phyloP scores from a whole-genome alignment of 73 alveolate species.

The Tetrahymena malaccensis region DNA sequence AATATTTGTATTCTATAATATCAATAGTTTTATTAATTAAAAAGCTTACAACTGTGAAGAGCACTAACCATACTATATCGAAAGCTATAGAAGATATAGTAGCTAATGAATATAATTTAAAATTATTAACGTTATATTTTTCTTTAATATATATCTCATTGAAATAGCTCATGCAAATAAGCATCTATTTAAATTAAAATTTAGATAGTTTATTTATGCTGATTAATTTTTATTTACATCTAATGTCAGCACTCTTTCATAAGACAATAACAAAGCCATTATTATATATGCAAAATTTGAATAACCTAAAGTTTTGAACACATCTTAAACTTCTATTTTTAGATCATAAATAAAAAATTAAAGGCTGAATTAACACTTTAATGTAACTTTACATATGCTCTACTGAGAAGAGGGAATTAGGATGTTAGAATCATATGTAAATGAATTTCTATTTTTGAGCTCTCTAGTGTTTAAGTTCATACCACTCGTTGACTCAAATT shows the following conservation, averaged over 20 bases:
- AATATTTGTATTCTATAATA: too few species aligned
- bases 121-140: not conserved
- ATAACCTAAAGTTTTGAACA: not conserved
- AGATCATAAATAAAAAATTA: not conserved
- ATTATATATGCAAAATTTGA: not conserved
- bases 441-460: not conserved
- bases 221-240: not conserved
- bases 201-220: too few species aligned
- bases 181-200: not conserved
- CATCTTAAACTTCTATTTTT: not conserved
- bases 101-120: not conserved
- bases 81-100: not conserved
- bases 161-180: not conserved
- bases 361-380: too few species aligned
- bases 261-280: not conserved
- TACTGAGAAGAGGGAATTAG: not conserved
- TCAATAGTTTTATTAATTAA: too few species aligned
- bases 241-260: not conserved
- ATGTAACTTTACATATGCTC: not conserved
- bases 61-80: not conserved
- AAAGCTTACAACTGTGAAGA: not conserved
- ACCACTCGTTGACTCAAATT: not conserved
- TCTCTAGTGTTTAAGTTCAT: not conserved
- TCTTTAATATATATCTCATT: not conserved
- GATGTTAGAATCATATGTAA: not conserved